Evolutionary conservation across 2,329 filamentous ascomycete species (phyloP), one percentile per base, ranked within the genome.

Genomic region (Microcyclospora pomicola): DNA sequence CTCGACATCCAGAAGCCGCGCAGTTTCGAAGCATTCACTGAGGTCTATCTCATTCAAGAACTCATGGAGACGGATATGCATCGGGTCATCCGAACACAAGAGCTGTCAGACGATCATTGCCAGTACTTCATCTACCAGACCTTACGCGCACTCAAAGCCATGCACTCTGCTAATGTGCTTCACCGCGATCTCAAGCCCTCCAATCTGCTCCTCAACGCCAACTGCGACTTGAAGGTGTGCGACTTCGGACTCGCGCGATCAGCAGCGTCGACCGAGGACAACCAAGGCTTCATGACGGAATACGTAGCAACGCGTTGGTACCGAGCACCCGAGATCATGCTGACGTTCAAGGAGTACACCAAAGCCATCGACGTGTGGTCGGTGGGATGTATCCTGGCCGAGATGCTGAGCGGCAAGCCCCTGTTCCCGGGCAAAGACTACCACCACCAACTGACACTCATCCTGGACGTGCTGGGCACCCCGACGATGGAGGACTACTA

Each of bases 241-340:
- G 91, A 98, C 62, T 98, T 98, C 56, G 91, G 91, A 58, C 76
- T 98, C 40, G 91, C 91, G 35, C 80, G 58, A 24, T 96, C 88
- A 9, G 91, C 91, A 10, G 91, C 91, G 7, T 95, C 88, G 9
- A 92, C 92, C 50, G 91, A 98, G 58, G 91, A 98, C 63, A 98
- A 98, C 66, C 95, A 88, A n/a, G 91, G 91, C 15, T 98, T 98
- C 75, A 98, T 98, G 91, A 98, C 91, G 12, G 91, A 98, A 92
- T 98, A 98, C 60, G 91, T 98, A 40, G 91, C 91, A 36, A 98
- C 91, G 34, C 80, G 91, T 55, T 98, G 91, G 91, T 98, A 98
- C 66, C 86, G 91, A 63, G 91, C 91, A 5, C 91, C 91, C 3
- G 91, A 98, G 62, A 98, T 98, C 62, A 98, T 98, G 91, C 80